phyloP scores from a whole-genome alignment of 768 basidiomycete species.

The Leccinum uliginosum region DNA sequence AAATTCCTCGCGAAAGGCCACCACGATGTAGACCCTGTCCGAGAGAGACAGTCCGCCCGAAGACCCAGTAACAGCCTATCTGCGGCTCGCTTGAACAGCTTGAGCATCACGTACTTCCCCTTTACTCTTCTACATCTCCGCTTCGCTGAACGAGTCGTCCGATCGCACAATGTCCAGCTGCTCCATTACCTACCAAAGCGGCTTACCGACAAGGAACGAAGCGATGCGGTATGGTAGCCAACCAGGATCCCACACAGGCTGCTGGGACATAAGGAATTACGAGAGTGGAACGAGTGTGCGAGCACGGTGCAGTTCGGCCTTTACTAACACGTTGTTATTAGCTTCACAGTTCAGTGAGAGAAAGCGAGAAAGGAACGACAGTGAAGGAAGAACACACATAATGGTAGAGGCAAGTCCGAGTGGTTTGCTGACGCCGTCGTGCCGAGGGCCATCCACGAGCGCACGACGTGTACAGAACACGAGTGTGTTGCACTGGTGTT shows the following conservation, averaged over 20 bases:
- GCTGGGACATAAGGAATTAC: slow-evolving; percentile 50
- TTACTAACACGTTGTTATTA: slow-evolving; percentile 44
- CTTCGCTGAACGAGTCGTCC: slow-evolving; percentile 45
- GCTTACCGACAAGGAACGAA: slow-evolving; percentile 67
- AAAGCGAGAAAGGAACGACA: background rate
- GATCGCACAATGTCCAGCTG: slow-evolving; percentile 64
- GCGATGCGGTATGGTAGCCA: slow-evolving; percentile 72
- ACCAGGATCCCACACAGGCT: slow-evolving; percentile 64
- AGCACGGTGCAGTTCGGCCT: slow-evolving; percentile 59
- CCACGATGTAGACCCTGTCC: slow-evolving; percentile 57
- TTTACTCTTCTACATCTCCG: slow-evolving; percentile 56
- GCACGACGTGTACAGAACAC: slow-evolving; percentile 56
- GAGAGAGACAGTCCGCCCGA: slow-evolving; percentile 43
- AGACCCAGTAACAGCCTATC: slow-evolving; percentile 46
- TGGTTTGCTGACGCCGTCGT: slow-evolving; percentile 71
- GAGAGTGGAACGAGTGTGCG: slow-evolving; percentile 45
- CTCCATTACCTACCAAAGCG: slow-evolving; percentile 83
- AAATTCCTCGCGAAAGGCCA: slow-evolving; percentile 61
- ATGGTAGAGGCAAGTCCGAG: slow-evolving; percentile 66
- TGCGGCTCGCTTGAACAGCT: slow-evolving; percentile 61
- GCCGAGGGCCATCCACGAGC: slow-evolving; percentile 57
- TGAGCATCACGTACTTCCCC: slow-evolving; percentile 70
- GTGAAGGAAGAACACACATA: slow-evolving; percentile 44
- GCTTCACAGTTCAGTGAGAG: slow-evolving; percentile 8
- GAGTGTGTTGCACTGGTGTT: slow-evolving; percentile 44